These are phyloP conservation scores for Thelonectria discophora DNA, from an alignment of 2,329 filamentous ascomycete species.

Conservation along the genomic window DNA sequence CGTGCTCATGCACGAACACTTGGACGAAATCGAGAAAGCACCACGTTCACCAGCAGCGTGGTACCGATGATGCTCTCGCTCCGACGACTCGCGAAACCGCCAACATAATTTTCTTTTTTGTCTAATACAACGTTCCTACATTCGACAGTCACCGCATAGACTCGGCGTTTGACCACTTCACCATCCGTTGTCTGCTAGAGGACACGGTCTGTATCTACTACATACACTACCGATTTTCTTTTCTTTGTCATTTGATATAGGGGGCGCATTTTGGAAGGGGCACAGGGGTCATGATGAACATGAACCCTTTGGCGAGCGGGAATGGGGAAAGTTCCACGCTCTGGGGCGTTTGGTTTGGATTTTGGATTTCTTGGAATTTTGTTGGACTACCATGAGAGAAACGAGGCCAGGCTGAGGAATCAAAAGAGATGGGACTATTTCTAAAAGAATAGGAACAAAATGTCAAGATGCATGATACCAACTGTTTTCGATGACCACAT, in stretches of 20 bases:
- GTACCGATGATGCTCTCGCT: slow-evolving; percentile 40
- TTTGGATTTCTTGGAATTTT: slow-evolving; percentile 20
- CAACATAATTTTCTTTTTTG: slow-evolving; percentile 38
- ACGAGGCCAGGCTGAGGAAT: slow-evolving; percentile 31
- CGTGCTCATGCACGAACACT: slow-evolving; percentile 33
- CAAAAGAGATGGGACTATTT: slow-evolving; percentile 38
- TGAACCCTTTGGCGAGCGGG: slow-evolving; percentile 36
- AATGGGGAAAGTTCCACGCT: slow-evolving; percentile 34
- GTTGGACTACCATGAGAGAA: slow-evolving; percentile 41
- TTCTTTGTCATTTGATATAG: slow-evolving; percentile 38
- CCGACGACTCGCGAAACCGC: slow-evolving; percentile 38
- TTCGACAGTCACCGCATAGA: slow-evolving; percentile 47
- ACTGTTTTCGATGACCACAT: neutral
- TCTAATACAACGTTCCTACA: slow-evolving; percentile 38
- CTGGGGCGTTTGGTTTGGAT: slow-evolving; percentile 38
- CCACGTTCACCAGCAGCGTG: slow-evolving; percentile 29
- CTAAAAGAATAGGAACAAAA: slow-evolving; percentile 38
- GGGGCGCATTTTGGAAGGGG: slow-evolving; percentile 40
- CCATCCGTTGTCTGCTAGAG: slow-evolving; percentile 30
- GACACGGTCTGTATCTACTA: slow-evolving; percentile 42
- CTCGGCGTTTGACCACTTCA: slow-evolving; percentile 43
- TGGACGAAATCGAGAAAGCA: slow-evolving; percentile 41
- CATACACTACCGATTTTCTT: slow-evolving; percentile 37
- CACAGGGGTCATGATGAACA: slow-evolving; percentile 32
- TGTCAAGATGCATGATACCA: slow-evolving; percentile 33